These are phyloP conservation scores for Globisporangium rhizosaccharum DNA, from an alignment of 352 stramenopile species.

Conservation along the genomic window DNA sequence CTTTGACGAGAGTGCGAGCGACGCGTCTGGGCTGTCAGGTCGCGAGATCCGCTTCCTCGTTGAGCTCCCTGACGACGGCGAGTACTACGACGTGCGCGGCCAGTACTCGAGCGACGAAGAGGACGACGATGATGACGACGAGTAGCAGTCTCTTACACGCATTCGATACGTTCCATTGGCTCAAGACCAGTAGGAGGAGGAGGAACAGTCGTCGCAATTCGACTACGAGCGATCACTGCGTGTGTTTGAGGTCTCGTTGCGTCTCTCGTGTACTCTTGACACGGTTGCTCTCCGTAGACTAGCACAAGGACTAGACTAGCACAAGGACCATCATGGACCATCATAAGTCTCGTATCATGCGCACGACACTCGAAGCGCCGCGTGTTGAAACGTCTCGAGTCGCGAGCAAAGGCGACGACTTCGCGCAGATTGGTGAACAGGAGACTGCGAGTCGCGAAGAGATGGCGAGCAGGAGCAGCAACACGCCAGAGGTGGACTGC, in stretches of 20 bases:
- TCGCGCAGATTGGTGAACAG: too few species aligned
- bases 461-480: constrained; percentile 24
- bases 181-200: too few species aligned
- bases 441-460: background rate
- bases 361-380: background rate
- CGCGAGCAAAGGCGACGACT: too few species aligned
- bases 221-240: background rate
- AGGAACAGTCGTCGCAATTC: too few species aligned
- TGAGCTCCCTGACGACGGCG: constrained; percentile 55
- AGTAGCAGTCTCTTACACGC: constrained; percentile 1
- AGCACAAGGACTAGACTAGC: too few species aligned
- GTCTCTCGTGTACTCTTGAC: too few species aligned
- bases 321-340: too few species aligned
- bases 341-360: too few species aligned
- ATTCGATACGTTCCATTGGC: background rate
- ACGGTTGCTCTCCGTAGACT: too few species aligned
- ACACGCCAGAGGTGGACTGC: constrained; percentile 23
- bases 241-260: background rate
- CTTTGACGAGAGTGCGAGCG: constrained; percentile 18
- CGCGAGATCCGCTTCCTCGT: constrained; percentile 66
- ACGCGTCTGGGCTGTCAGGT: constrained; percentile 32
- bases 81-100: constrained; percentile 66
- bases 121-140: constrained; percentile 54
- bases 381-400: background rate
- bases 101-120: constrained; percentile 79